Conservation (phyloP, 208 protist genomes). For the Leishmania mexicana region DNA sequence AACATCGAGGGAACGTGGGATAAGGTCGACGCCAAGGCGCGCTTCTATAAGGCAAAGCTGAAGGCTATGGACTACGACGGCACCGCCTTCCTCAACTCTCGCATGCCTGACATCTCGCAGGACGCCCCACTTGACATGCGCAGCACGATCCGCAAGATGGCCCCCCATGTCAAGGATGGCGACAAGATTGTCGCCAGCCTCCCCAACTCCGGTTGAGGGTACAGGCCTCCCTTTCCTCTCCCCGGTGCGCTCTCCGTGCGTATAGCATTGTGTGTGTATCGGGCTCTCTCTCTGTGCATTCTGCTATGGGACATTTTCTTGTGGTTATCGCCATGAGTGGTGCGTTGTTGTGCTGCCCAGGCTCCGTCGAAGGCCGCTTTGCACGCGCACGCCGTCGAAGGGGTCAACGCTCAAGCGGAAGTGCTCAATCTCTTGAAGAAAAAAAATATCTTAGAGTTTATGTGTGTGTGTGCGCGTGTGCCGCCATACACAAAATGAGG, state of each 20-base stretch:
- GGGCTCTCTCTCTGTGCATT: not conserved
- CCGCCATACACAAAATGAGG: not conserved
- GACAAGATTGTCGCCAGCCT: conserved; percentile 80
- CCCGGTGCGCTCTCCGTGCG: not conserved
- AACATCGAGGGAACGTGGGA: conserved; percentile 87
- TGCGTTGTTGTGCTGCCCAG: not conserved
- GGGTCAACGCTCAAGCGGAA: not conserved
- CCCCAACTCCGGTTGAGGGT: conserved; percentile 21
- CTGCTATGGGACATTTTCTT: not conserved
- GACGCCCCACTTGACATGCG: conserved; percentile 88
- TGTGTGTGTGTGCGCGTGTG: not conserved
- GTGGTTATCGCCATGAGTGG: not conserved
- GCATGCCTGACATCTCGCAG: conserved; percentile 73
- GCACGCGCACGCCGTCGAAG: not conserved
- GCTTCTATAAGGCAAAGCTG: conserved; percentile 88
- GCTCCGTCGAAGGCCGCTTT: not conserved
- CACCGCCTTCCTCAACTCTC: conserved; percentile 53
- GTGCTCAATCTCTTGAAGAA: not conserved
- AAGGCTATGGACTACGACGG: conserved; percentile 91
- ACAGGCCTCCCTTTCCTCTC: not conserved
- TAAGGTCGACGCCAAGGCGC: conserved; percentile 74
- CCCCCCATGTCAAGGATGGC: conserved; percentile 82
- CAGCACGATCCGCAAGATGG: conserved; percentile 77
- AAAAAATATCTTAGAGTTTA: not conserved
- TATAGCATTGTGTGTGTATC: not conserved